Evolutionary conservation across 768 basidiomycete genomes (phyloP).

Genomic region (Psilocybe cyanescens): DNA sequence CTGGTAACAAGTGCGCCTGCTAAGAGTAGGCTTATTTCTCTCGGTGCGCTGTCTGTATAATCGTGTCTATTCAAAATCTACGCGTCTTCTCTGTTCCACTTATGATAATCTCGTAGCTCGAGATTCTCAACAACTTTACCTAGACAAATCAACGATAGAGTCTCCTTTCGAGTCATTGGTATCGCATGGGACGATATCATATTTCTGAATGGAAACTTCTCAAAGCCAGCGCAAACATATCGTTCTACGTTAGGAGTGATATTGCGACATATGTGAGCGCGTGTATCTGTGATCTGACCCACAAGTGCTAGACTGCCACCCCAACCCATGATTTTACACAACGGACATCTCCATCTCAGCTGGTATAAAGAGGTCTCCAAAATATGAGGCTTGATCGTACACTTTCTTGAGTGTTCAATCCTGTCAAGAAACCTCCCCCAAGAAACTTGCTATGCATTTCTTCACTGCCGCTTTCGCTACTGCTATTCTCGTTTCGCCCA

Average conservation of each 20-base stretch:
- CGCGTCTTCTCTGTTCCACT: neutral
- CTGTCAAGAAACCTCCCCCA: neutral
- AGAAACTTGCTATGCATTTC: conserved; percentile 1
- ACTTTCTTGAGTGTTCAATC: conserved; percentile 1
- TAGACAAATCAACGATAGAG: too few species aligned
- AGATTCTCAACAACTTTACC: too few species aligned
- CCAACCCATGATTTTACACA: neutral
- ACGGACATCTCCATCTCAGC: neutral
- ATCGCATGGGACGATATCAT: neutral
- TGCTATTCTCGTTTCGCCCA: neutral
- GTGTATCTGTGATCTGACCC: neutral
- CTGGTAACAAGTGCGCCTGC: too few species aligned
- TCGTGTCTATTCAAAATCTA: too few species aligned
- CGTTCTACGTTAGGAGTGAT: neutral
- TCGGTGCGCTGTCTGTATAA: neutral
- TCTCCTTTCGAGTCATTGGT: too few species aligned
- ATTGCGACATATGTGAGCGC: neutral
- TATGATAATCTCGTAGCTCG: neutral
- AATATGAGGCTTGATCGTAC: neutral
- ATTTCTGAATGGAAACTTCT: neutral
- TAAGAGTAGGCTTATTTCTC: neutral
- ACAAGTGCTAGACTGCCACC: neutral
- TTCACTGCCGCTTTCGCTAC: neutral
- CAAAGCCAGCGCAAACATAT: neutral
- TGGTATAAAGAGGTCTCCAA: neutral